Evolutionary conservation across 352 stramenopile species (phyloP), one percentile per base, ranked within the genome.

Genomic region (Phytophthora rubi): DNA sequence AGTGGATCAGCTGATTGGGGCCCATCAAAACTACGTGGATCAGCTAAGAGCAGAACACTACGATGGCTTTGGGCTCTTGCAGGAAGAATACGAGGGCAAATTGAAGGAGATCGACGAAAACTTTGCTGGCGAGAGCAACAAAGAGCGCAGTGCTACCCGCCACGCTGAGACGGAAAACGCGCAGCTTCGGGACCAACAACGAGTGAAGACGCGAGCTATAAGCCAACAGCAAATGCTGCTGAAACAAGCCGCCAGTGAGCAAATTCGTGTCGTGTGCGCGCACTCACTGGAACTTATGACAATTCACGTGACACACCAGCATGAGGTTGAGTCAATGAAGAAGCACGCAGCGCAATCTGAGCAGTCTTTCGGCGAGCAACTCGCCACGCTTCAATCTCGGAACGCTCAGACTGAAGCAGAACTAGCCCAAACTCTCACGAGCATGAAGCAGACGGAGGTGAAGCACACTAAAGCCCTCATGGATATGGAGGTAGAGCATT

Each of bases 271-370:
- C 21, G 42, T 54, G 23, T 79, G 62, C 56, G 53, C 60, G 9
- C 53, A 73, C 32, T 53, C 44, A 10, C 28, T 77, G 12, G 70
- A 77, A 13, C 35, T 70, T 2, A 59, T 77, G 55, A 65, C 59
- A 35, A 13, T 57, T 44, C 59, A 47, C 10, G 54, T 77, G 26
- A 55, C 26, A 32, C 47, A 71, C 26, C 16, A 62, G 6, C 59
- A 77, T 3, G 66, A 73, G 15, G 61, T 73, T 4, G 45, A 18
- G 10, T 66, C 28, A 8, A 60, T 64, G 16, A 55, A 65, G 30
- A 10, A 63, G 7, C 44, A 66, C 4, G 21, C 30, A 4, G 32
- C 47, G 4, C 32, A 44, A 35, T 37, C 28, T 21, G 15, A 74
- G 10, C 26, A 54, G 9, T 48, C 30, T 55, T 53, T 47, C 15